Base-by-base conservation (phyloP, 352 stramenopile genomes). In the Paralagenidium karlingii region DNA sequence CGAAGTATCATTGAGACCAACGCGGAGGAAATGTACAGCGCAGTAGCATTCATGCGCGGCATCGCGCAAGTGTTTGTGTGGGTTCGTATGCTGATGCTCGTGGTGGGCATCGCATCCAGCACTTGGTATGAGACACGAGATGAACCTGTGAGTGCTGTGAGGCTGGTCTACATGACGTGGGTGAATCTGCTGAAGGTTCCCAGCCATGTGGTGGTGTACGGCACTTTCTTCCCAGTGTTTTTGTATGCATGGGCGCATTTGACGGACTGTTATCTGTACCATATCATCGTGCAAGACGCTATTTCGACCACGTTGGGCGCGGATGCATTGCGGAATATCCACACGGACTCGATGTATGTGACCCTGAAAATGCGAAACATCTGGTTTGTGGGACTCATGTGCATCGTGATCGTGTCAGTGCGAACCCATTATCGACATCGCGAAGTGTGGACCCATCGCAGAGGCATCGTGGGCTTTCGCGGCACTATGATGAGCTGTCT, bases 321-420 rank as follows among this genome's bases (percentile, higher is more conserved):
- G n/a, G n/a, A n/a, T n/a, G n/a, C n/a, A n/a, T n/a, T n/a, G n/a
- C n/a, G n/a, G n/a, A n/a, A n/a, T n/a, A n/a, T n/a, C n/a, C n/a
- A n/a, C n/a, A n/a, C n/a, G n/a, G n/a, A n/a, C n/a, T n/a, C n/a
- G n/a, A n/a, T n/a, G n/a, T n/a, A n/a, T n/a, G n/a, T n/a, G n/a
- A n/a, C n/a, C n/a, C 49, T 65, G 24, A 51, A 68, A 34, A 65
- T 68, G 58, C 54, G 58, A 20, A 65, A 65, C 24, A 38, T 65
- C 3, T 68, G 58, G 55, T 33, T 68, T 8, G 11, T 68, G 16
- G 50, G 55, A 29, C 34, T 68, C n/a, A 20, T 48, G 5, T n/a
- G n/a, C n/a, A n/a, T n/a, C n/a, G n/a, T n/a, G n/a, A n/a, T n/a
- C n/a, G n/a, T n/a, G n/a, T n/a, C n/a, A n/a, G n/a, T n/a, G n/a